Conservation (phyloP, 2,329 filamentous ascomycete genomes). For the Sporothrix brasiliensis region DNA sequence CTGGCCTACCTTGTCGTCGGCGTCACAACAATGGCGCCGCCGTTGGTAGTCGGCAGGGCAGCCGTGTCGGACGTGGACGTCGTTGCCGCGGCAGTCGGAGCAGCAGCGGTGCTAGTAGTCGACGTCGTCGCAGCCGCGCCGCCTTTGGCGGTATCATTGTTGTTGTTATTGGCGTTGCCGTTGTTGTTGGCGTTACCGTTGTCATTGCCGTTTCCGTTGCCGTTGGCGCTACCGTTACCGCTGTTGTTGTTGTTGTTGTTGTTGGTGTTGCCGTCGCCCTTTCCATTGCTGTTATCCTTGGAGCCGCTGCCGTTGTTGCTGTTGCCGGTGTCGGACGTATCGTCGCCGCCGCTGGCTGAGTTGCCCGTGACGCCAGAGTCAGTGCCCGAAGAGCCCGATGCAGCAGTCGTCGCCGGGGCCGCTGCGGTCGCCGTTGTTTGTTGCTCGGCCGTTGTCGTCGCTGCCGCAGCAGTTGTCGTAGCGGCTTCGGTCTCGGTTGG, state of each 20-base stretch:
- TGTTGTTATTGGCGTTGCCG: background rate
- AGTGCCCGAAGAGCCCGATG: background rate
- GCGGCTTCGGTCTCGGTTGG: background rate
- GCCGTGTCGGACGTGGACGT: constrained; percentile 15
- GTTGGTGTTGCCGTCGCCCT: too few species aligned
- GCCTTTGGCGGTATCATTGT: constrained; percentile 15
- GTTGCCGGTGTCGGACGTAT: background rate
- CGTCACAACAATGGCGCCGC: background rate
- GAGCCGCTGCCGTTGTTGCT: background rate
- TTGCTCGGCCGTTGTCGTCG: constrained; percentile 3
- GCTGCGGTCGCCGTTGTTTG: background rate
- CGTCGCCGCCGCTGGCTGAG: constrained; percentile 2
- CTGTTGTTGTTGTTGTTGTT: background rate
- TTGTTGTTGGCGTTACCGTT: background rate
- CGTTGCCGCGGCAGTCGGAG: background rate
- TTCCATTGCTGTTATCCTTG: background rate
- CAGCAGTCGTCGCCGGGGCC: constrained; percentile 8
- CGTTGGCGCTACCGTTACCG: background rate
- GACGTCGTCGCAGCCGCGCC: constrained; percentile 9
- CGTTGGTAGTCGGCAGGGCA: background rate
- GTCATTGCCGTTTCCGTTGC: background rate
- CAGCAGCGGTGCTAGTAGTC: background rate
- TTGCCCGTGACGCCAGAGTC: constrained; percentile 21
- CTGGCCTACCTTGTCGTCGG: constrained; percentile 13
- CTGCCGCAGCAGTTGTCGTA: background rate